Conservation (phyloP, 2,329 filamentous ascomycete species). For the Myriosclerotinia scirpicola region DNA sequence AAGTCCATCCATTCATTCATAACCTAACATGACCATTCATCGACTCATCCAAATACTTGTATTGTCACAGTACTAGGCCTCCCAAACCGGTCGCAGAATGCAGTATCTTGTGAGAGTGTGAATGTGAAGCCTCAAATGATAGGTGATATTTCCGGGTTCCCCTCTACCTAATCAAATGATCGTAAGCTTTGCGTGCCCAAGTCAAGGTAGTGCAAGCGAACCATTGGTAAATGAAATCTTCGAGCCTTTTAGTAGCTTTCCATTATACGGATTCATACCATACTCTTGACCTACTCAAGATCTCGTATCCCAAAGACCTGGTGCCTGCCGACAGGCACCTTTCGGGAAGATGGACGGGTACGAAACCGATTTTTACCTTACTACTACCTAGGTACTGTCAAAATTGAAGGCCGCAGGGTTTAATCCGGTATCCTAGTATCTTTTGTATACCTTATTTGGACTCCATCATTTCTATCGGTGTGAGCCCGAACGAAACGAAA, state of each 20-base stretch:
- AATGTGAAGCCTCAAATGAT: slow-evolving; percentile 28
- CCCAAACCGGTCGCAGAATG: slow-evolving; percentile 23
- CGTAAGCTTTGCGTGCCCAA: slow-evolving; percentile 30
- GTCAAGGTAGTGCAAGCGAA: slow-evolving; percentile 16
- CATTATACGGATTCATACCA: not conserved
- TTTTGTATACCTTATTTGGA: slow-evolving; percentile 30
- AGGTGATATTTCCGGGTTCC: slow-evolving; percentile 25
- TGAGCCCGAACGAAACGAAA: slow-evolving; percentile 18
- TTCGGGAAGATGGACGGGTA: slow-evolving; percentile 14
- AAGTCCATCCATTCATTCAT: slow-evolving; percentile 6
- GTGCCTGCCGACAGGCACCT: slow-evolving; percentile 30
- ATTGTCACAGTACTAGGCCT: slow-evolving; percentile 18
- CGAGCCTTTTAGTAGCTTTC: slow-evolving; percentile 14
- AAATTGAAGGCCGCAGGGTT: slow-evolving; percentile 18
- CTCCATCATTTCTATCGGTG: slow-evolving; percentile 22
- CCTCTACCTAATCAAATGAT: slow-evolving; percentile 26
- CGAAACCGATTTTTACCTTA: slow-evolving; percentile 9
- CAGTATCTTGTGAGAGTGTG: slow-evolving; percentile 22
- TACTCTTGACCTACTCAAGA: slow-evolving; percentile 6
- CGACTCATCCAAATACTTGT: slow-evolving; percentile 16
- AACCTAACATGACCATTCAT: slow-evolving; percentile 12
- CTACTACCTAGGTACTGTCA: not conserved
- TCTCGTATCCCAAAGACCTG: slow-evolving; percentile 38
- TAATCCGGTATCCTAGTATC: slow-evolving; percentile 6
- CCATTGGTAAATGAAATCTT: slow-evolving; percentile 5